phyloP scores from a whole-genome alignment of 208 protist species.

The Trypanosoma mega region DNA sequence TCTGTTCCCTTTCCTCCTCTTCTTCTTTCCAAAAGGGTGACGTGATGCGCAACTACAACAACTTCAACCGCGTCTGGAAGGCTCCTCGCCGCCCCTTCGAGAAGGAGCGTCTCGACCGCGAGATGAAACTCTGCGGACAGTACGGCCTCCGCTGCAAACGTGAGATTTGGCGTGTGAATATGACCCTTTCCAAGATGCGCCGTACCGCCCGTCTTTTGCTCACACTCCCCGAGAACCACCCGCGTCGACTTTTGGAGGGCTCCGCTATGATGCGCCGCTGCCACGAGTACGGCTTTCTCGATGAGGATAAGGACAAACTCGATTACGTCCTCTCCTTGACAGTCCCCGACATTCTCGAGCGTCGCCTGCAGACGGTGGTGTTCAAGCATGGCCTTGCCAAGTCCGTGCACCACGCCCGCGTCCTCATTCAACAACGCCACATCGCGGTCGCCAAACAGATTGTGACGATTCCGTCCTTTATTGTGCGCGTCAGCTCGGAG shows the following conservation, averaged over 20 bases:
- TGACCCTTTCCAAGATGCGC: slow-evolving; percentile 99
- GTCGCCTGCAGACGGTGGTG: slow-evolving; percentile 99
- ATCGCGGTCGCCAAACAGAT: slow-evolving; percentile 99
- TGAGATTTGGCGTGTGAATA: slow-evolving; percentile 99
- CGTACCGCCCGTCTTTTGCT: slow-evolving; percentile 98
- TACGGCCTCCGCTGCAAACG: slow-evolving; percentile 99
- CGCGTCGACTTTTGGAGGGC: slow-evolving; percentile 97
- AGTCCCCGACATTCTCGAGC: slow-evolving; percentile 99
- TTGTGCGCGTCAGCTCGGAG: slow-evolving; percentile 98
- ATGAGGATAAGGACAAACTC: slow-evolving; percentile 98
- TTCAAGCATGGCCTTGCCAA: slow-evolving; percentile 98
- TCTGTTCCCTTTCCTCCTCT: background rate
- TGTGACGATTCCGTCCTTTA: slow-evolving; percentile 99
- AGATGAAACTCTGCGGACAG: slow-evolving; percentile 99
- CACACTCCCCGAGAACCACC: slow-evolving; percentile 98
- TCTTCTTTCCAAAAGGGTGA: slow-evolving; percentile 5
- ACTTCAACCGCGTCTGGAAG: slow-evolving; percentile 96
- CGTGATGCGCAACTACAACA: slow-evolving; percentile 94
- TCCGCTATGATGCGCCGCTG: slow-evolving; percentile 98
- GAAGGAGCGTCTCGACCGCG: slow-evolving; percentile 99
- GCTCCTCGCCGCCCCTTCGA: slow-evolving; percentile 99
- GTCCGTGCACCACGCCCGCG: slow-evolving; percentile 99
- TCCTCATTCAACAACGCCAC: slow-evolving; percentile 99
- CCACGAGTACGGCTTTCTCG: slow-evolving; percentile 98
- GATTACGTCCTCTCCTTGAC: slow-evolving; percentile 99